These are phyloP conservation scores for Corynespora cassiicola DNA, from an alignment of 2,329 filamentous ascomycete species.

Conservation along the genomic window DNA sequence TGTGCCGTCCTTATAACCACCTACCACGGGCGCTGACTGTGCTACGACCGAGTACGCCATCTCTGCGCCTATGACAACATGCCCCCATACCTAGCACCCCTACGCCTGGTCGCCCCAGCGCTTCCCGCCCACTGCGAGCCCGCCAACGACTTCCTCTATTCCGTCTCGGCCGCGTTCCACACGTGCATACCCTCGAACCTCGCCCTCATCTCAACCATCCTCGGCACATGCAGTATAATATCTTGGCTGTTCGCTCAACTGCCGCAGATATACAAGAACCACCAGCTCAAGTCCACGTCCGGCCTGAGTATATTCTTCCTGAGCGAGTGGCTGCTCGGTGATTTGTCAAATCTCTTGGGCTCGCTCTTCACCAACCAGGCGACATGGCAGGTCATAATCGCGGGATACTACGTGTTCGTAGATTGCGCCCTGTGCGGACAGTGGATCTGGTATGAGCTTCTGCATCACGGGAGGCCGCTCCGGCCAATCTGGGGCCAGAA, in stretches of 20 bases:
- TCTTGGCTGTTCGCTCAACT: conserved; percentile 74
- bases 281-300: conserved; percentile 67
- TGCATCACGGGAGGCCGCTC: conserved; percentile 57
- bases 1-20: neutral
- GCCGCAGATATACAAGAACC: conserved; percentile 74
- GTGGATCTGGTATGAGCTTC: conserved; percentile 70
- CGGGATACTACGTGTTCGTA: conserved; percentile 70
- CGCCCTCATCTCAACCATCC: conserved; percentile 65
- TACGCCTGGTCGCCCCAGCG: conserved; percentile 43
- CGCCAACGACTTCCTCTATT: conserved; percentile 61
- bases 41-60: conserved; percentile 15
- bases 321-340: conserved; percentile 70
- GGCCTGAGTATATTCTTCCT: conserved; percentile 71
- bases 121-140: conserved; percentile 68
- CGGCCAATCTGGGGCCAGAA: conserved; percentile 42
- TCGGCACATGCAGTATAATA: conserved; percentile 68
- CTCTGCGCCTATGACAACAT: conserved; percentile 34
- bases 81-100: conserved; percentile 41
- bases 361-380: conserved; percentile 69
- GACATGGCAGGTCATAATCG: conserved; percentile 70
- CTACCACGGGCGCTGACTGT: neutral
- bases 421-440: conserved; percentile 68
- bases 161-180: conserved; percentile 65
- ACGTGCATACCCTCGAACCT: conserved; percentile 69
- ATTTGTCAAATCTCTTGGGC: conserved; percentile 68